Evolutionary conservation across 225 moss, liverwort and hornwort genomes (phyloP).

Genomic region (Physcomitrium patens): DNA sequence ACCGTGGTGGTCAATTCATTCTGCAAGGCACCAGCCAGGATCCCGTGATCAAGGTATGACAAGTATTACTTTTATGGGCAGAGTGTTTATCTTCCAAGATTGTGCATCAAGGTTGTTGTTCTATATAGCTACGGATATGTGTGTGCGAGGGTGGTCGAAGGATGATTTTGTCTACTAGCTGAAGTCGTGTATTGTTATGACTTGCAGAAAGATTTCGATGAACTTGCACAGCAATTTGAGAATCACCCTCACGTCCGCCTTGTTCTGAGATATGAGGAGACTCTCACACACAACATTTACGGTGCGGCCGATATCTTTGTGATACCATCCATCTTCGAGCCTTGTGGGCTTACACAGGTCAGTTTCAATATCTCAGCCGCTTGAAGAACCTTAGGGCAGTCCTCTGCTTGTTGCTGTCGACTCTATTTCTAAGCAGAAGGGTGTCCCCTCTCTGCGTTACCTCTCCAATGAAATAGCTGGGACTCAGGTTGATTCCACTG

Average conservation of each 20-base stretch:
- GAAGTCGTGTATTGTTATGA: neutral
- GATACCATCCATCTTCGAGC: constrained; percentile 81
- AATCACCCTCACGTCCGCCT: constrained; percentile 68
- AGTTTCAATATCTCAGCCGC: neutral
- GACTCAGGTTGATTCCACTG: too few species aligned
- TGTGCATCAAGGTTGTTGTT: too few species aligned
- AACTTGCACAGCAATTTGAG: constrained; percentile 60
- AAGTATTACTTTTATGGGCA: neutral
- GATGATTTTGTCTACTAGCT: too few species aligned
- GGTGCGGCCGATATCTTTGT: constrained; percentile 77
- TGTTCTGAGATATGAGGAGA: constrained; percentile 66
- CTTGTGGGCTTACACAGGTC: constrained; percentile 75
- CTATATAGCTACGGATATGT: too few species aligned
- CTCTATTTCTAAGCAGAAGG: too few species aligned
- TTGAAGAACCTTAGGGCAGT: too few species aligned
- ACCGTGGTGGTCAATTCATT: constrained; percentile 74
- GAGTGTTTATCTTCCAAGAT: neutral
- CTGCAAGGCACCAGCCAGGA: constrained; percentile 75
- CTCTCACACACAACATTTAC: constrained; percentile 70
- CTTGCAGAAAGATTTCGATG: constrained; percentile 58
- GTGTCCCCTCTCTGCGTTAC: too few species aligned
- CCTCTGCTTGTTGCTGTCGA: too few species aligned
- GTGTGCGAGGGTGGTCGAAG: too few species aligned
- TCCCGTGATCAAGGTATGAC: constrained; percentile 62
- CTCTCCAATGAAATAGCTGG: too few species aligned